Base-by-base conservation (phyloP, 345 rosid genomes). In the Citrus maxima region DNA sequence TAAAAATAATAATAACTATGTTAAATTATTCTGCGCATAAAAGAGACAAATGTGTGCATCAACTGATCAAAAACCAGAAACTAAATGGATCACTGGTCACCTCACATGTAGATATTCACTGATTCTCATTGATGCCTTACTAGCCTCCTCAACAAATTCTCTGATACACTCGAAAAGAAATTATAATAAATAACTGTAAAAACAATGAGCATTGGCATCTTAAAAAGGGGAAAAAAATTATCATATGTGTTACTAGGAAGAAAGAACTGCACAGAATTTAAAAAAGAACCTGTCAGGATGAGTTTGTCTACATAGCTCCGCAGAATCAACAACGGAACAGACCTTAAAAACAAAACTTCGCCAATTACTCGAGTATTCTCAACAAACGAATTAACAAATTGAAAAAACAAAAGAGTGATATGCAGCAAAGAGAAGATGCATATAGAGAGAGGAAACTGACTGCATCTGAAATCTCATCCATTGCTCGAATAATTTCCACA, bases 71-170 rank as follows among this genome's bases (percentile, higher is more conserved):
- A 3, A 58, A 66, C 22, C 62, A 49, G 49, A 74, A 67, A 73
- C 66, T 40, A 85, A 78, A 79, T 62, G 84, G 67, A 86, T 83
- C 80, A 79, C 66, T 78, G 89, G 97, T 94, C 94, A 90, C 93
- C 99, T 96, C 98, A 96, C 99, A 94, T 96, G 99, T 88, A 96
- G 93, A 92, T 96, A 96, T 76, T 94, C 94, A 82, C 88, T 89
- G 76, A 96, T 89, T 74, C 87, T 90, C 87, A 96, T 85, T 19
- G 97, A 89, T 70, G 99, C 99, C 84, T 89, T 88, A 82, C 73
- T 89, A 79, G 99, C 99, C 85, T 88, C 97, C 87, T 89, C 93
- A 54, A 96, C 94, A 84, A 86, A 96, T 81, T 94, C 95, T 84
- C 99, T 94, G 80, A 73, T 56, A 65, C 68, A 72, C 46, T 72